Base-by-base conservation (phyloP, 2,329 filamentous ascomycete species). In the Fusarium kyushuense region DNA sequence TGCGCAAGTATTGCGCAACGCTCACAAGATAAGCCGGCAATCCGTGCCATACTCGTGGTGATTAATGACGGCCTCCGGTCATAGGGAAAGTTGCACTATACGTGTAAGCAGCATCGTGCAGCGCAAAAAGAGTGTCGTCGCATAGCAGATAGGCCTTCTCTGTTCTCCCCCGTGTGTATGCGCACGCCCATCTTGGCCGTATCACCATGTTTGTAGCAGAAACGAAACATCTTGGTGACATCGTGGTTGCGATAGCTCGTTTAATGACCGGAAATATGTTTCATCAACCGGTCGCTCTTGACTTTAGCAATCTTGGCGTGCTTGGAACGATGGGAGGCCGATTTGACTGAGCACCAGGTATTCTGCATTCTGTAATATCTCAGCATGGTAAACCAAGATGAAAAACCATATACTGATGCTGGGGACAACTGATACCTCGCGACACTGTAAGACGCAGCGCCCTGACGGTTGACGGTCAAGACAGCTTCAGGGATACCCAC, bases 261-360 rank as follows among this genome's bases (percentile, higher is more conserved):
- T 53, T 38, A 51, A 62, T 23, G 53, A 49, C 33, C 59, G 51
- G 30, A 65, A 40, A 55, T 11, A n/a, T 69, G 64, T 66, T 69
- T 69, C 64, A 63, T 65, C 53, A 65, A 59, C 52, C 52, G 61
- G 64, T 58, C 40, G 38, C 43, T 58, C 40, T 59, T 71, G 67
- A 69, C 62, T 71, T 67, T 25, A 19, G 23, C 32, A 36, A 19
- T 56, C 71, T 72, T 74, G 72, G 70, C 72, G 58, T 63, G 14
- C 33, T 29, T 66, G 58, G 68, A 65, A 54, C 45, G 65, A 74
- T 58, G 72, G 59, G 67, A 62, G 54, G 43, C 41, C 19, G 64
- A 30, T 58, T 59, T 67, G 58, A 54, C 38, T 41, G 46, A 36
- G 49, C 40, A 30, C 27, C 29, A 42, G 21, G 33, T 19, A 30